Evolutionary conservation across 2,329 filamentous ascomycete genomes (phyloP), one percentile per base, ranked within the genome.

Genomic region (Thelonectria rubi): DNA sequence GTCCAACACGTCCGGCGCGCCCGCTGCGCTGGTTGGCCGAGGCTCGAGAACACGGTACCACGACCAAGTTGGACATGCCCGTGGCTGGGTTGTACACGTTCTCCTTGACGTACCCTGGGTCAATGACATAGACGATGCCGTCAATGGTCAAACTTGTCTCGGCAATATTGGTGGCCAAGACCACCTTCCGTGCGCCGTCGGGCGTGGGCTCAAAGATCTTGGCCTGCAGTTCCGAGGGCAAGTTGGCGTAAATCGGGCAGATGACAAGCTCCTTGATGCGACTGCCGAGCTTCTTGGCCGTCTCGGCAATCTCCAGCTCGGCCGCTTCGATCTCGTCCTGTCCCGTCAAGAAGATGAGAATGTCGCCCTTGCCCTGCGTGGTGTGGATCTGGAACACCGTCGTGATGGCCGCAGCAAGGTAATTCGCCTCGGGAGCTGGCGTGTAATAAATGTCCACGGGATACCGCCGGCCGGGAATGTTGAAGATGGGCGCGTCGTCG

Each of bases 121-220:
- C 95, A 62, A 98, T 97, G 37, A 98, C 95, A 74, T 96, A 97
- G 9, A 94, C 91, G 62, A 98, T 97, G 15, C 94, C 94, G 74
- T 98, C 94, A 60, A 99, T 97, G 0, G 95, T 99, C 72, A 99
- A 80, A 81, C 89, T 93, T 0, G 95, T 99, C 76, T 99, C 95
- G 2, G 95, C 95, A 76, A 99, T 98, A 74, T 99, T 99, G 2
- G 95, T 98, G 0, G 94, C 93, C 39, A 98, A 80, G 0, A 99
- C 93, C 0, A 98, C 93, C 74, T 98, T 99, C 26, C 95, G 86
- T 0, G 91, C 90, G 17, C 90, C 90, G 0, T 90, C 87, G 0
- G 95, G 94, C 0, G 94, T 97, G 0, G 94, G 93, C 71, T 97
- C 93, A 72, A 99, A 99, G 67, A 98, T 97, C 74, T 94, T 94